Percentiles rank a stretch among this genome's conserved stretches.
These are phyloP conservation scores for Tritrichomonas foetus DNA, from an alignment of 208 protist genomes.

Conservation along the genomic window DNA sequence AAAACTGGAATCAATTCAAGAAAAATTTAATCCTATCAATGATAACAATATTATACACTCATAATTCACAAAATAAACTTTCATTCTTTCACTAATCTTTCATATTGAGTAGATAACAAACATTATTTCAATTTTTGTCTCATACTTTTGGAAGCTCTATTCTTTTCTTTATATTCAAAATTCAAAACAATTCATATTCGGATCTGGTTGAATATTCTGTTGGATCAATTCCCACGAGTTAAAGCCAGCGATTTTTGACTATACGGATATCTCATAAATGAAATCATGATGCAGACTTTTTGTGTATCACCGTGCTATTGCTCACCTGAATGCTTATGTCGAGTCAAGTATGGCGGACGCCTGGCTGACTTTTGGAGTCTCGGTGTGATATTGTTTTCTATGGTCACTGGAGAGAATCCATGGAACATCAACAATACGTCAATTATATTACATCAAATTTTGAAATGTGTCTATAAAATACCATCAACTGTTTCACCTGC, in stretches of 20 bases:
- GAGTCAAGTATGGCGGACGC: not conserved
- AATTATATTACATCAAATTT: not conserved
- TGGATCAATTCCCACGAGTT: not conserved
- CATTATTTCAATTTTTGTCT: no score
- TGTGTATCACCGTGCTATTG: not conserved
- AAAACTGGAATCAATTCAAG: no score
- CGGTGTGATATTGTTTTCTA: not conserved
- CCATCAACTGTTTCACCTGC: not conserved
- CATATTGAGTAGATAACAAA: no score
- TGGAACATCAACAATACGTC: not conserved
- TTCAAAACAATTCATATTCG: no score
- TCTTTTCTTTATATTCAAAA: no score
- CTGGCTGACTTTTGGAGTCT: not conserved
- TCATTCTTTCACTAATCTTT: no score
- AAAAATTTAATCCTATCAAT: no score
- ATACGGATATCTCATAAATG: not conserved
- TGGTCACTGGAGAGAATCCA: not conserved
- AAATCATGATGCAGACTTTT: constrained; percentile 37
- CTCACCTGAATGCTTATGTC: not conserved
- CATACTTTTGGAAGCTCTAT: no score
- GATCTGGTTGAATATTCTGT: constrained; percentile 25
- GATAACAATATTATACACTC: no score
- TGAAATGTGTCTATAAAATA: not conserved
- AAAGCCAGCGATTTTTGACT: not conserved
- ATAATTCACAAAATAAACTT: no score